Percentiles rank a stretch among this genome's conserved stretches.
These are phyloP conservation scores for Fusarium sp. DNA, from an alignment of 2,329 filamentous ascomycete species.

Conservation along the genomic window DNA sequence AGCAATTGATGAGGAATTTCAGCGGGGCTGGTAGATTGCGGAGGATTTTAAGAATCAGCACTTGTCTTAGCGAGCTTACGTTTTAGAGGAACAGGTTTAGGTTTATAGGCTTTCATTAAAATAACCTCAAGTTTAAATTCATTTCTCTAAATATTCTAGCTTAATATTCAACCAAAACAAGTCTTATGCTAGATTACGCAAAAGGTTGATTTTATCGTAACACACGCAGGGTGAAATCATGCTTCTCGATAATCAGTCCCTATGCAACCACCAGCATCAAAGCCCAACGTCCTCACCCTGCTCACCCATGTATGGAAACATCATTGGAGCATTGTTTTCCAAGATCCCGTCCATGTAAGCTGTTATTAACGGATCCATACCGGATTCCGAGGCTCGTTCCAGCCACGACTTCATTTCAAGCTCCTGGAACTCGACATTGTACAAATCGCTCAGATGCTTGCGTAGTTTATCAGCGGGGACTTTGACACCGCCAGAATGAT, in stretches of 20 bases:
- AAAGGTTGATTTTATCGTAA: no score
- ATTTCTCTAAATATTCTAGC: no score
- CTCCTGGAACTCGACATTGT: neutral
- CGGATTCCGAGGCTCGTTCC: neutral
- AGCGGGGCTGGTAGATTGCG: neutral
- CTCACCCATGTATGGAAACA: constrained; percentile 3
- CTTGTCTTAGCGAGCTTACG: no score
- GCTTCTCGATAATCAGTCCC: no score
- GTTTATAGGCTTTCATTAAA: no score
- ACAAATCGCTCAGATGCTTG: neutral
- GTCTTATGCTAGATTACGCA: no score
- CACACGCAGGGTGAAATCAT: no score
- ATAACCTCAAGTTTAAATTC: no score
- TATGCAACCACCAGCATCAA: no score
- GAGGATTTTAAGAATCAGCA: neutral
- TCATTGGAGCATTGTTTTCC: constrained; percentile 1
- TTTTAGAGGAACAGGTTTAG: no score
- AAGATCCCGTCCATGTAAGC: constrained; percentile 5
- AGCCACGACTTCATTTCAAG: neutral
- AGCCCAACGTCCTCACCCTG: no score
- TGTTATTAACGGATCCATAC: constrained; percentile 3
- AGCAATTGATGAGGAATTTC: neutral
- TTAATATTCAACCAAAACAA: no score
- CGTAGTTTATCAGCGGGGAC: neutral
- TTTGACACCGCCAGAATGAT: constrained; percentile 1